phyloP scores from a whole-genome alignment of 768 basidiomycete genomes.

The Suillus clintonianus region DNA sequence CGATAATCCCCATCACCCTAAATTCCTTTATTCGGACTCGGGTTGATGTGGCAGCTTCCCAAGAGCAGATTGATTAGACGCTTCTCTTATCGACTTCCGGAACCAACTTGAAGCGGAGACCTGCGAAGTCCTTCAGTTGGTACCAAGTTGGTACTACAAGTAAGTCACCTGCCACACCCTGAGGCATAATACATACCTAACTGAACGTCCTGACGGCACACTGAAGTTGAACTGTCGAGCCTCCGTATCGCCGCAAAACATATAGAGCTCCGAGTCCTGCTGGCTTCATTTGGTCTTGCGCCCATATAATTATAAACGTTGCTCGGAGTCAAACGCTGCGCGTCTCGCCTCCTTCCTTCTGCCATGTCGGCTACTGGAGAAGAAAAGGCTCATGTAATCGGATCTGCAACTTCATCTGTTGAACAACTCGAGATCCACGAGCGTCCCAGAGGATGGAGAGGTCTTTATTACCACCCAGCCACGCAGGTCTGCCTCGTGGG shows the following conservation, averaged over 20 bases:
- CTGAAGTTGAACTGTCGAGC: neutral
- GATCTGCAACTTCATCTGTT: neutral
- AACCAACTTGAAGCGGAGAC: neutral
- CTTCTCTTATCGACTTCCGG: conserved; percentile 1
- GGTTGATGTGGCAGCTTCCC: neutral
- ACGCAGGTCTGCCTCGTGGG: conserved; percentile 58
- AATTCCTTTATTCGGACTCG: neutral
- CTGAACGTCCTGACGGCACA: neutral
- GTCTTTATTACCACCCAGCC: conserved; percentile 57
- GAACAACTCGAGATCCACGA: conserved; percentile 35
- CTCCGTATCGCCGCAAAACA: neutral
- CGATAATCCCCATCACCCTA: neutral
- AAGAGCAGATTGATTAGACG: neutral
- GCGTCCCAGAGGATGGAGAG: conserved; percentile 52
- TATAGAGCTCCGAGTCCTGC: neutral
- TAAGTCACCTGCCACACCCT: neutral
- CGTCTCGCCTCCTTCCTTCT: neutral
- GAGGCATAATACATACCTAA: neutral
- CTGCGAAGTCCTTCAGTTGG: neutral
- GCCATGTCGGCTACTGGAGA: conserved; percentile 3
- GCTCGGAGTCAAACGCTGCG: neutral
- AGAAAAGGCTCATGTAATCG: conserved; percentile 5
- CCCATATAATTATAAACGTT: conserved; percentile 1
- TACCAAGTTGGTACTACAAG: neutral
- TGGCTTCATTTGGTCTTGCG: neutral